Evolutionary conservation across 2,329 filamentous ascomycete genomes (phyloP).

Genomic region (Atkinsonella texensis): DNA sequence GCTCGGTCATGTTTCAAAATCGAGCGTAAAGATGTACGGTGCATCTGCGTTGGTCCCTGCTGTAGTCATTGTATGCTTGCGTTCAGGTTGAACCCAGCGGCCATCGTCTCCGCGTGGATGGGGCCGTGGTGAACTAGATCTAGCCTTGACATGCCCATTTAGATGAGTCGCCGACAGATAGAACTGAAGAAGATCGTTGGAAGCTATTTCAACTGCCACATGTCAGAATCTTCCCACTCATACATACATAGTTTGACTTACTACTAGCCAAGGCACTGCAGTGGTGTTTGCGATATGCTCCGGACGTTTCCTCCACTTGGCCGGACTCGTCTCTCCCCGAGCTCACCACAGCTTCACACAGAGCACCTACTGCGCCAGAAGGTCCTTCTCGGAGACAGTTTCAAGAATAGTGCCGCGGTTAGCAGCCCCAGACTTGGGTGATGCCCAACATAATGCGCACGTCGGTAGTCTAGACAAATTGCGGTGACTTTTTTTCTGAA

Average conservation of each 20-base stretch:
- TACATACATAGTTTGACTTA: neutral
- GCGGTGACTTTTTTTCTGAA: too few species aligned
- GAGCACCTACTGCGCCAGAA: neutral
- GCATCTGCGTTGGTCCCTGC: neutral
- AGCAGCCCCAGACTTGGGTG: neutral
- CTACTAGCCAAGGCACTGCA: neutral
- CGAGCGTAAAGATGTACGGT: neutral
- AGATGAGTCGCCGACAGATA: neutral
- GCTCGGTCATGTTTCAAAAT: constrained; percentile 16
- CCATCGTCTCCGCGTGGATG: neutral
- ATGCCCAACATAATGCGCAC: neutral
- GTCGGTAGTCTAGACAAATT: too few species aligned
- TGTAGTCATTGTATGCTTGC: too few species aligned
- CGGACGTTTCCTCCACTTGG: neutral
- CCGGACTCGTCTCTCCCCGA: neutral
- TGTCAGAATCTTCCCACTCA: neutral
- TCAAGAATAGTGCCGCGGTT: neutral
- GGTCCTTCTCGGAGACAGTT: neutral
- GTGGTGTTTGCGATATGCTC: neutral
- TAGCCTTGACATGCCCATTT: neutral
- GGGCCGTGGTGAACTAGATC: neutral
- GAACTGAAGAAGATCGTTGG: neutral
- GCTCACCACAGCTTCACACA: neutral
- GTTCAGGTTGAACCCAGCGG: neutral
- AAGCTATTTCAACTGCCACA: neutral